A percentile compares a stretch with the other conserved stretches of the same genome.
Evolutionary conservation across 2,329 filamentous ascomycete genomes (phyloP).

Genomic region (Alternaria triticimaculans): DNA sequence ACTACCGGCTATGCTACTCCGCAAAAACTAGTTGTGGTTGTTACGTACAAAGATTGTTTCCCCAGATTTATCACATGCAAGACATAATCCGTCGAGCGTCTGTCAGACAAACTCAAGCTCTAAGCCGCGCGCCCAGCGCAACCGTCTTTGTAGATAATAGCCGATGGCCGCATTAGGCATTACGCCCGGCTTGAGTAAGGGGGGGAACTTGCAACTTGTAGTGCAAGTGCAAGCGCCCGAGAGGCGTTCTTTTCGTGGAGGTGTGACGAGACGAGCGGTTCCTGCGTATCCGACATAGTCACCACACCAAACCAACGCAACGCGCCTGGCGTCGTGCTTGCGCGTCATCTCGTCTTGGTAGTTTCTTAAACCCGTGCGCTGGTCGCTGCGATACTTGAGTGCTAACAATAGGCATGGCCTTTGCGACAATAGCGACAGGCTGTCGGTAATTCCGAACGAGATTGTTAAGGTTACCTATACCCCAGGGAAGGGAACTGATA

Average conservation of each 20-base stretch:
- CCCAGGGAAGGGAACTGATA: neutral
- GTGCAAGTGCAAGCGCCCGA: neutral
- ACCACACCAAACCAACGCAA: neutral
- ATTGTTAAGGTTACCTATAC: neutral
- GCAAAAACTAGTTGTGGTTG: neutral
- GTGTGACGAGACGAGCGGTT: conserved; percentile 3
- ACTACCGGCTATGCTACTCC: neutral
- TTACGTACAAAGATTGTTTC: conserved; percentile 13
- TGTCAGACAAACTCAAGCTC: neutral
- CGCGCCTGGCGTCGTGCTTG: neutral
- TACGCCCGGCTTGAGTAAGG: conserved; percentile 1
- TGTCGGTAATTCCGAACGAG: neutral
- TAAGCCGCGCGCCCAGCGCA: neutral
- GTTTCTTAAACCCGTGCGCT: neutral
- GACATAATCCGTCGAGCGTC: neutral
- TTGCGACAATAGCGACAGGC: neutral
- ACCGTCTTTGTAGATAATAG: neutral
- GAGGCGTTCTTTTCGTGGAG: neutral
- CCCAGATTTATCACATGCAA: conserved; percentile 13
- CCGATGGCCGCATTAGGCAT: conserved; percentile 1
- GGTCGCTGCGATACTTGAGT: neutral
- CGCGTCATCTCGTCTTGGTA: neutral
- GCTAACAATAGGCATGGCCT: conserved; percentile 1
- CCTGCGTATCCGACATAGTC: conserved; percentile 1
- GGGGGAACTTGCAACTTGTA: neutral